Conservation (phyloP, 1,284 basidiomycete species). For the Trichosporon asahii region DNA sequence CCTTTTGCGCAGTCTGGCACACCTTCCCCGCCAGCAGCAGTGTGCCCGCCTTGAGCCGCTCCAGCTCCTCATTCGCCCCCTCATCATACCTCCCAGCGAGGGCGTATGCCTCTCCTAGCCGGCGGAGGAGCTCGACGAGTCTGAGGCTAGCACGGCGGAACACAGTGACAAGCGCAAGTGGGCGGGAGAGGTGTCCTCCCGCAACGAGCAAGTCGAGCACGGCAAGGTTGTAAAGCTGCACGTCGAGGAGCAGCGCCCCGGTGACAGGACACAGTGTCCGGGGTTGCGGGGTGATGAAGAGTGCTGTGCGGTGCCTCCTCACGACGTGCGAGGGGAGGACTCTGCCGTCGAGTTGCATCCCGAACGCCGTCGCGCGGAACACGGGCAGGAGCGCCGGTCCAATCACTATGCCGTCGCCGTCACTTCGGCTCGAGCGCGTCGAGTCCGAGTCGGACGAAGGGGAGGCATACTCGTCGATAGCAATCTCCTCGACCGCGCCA, state of each 20-base stretch:
- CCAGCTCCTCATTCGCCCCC: not conserved
- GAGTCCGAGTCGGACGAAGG: not conserved
- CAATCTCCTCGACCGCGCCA: not conserved
- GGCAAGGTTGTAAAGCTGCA: slow-evolving; percentile 6
- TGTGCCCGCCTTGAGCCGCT: not conserved
- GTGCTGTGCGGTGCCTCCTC: not conserved
- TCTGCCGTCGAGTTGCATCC: not conserved
- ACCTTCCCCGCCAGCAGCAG: not conserved
- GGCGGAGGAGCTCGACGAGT: not conserved
- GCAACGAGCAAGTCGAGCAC: not conserved
- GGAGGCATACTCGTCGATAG: not conserved
- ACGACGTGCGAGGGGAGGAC: not conserved
- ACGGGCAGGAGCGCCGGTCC: not conserved
- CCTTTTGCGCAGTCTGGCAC: not conserved
- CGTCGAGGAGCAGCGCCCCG: not conserved
- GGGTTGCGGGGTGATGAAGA: not conserved
- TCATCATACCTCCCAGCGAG: not conserved
- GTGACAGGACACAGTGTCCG: not conserved
- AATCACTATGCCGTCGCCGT: not conserved
- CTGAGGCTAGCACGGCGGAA: not conserved
- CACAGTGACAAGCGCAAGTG: not conserved
- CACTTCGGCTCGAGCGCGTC: not conserved
- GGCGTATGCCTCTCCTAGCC: not conserved
- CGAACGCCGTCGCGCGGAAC: not conserved
- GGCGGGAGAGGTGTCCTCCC: not conserved